These are phyloP conservation scores for Aspergillus pseudoterreus DNA, from an alignment of 2,329 filamentous ascomycete genomes.

Conservation along the genomic window DNA sequence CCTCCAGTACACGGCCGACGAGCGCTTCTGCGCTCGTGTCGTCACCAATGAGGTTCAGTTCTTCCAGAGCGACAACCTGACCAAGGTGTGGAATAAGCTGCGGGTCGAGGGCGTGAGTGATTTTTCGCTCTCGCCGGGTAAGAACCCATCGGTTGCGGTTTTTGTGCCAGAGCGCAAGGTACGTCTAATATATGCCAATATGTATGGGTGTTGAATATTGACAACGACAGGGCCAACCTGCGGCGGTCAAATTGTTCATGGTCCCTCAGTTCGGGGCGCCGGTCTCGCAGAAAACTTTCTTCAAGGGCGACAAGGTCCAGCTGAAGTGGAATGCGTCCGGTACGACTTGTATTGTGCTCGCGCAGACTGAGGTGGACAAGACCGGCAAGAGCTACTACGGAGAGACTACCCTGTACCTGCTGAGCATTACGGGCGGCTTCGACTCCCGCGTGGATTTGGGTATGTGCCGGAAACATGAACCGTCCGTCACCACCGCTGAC, in stretches of 20 bases:
- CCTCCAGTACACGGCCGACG: slow-evolving; percentile 91
- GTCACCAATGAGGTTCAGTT: slow-evolving; percentile 99
- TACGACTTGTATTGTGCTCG: slow-evolving; percentile 87
- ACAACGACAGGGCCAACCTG: slow-evolving; percentile 72
- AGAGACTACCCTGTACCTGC: slow-evolving; percentile 92
- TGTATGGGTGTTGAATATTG: too few relatives aligned
- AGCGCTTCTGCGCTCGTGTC: slow-evolving; percentile 84
- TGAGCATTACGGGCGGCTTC: slow-evolving; percentile 86
- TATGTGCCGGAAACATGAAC: slow-evolving; percentile 27
- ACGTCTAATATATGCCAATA: slow-evolving; percentile 8
- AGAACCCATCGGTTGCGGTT: slow-evolving; percentile 87
- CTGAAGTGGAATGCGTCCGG: slow-evolving; percentile 96
- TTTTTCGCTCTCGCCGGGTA: slow-evolving; percentile 84
- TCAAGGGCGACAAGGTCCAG: slow-evolving; percentile 98
- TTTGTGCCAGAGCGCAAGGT: slow-evolving; percentile 96
- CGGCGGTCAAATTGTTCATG: slow-evolving; percentile 89
- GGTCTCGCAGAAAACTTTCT: slow-evolving; percentile 97
- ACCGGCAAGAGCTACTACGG: slow-evolving; percentile 99
- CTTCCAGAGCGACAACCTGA: slow-evolving; percentile 81
- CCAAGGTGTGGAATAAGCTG: slow-evolving; percentile 91
- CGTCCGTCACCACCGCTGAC: slow-evolving; percentile 9
- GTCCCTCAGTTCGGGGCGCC: slow-evolving; percentile 79
- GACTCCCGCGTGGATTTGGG: slow-evolving; percentile 82
- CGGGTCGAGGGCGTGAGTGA: slow-evolving; percentile 84
- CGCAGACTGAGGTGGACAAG: slow-evolving; percentile 96